A percentile compares a stretch with the other conserved stretches of the same genome.
phyloP scores from a whole-genome alignment of 495 filamentous ascomycete genomes.

The Neurospora africana region DNA sequence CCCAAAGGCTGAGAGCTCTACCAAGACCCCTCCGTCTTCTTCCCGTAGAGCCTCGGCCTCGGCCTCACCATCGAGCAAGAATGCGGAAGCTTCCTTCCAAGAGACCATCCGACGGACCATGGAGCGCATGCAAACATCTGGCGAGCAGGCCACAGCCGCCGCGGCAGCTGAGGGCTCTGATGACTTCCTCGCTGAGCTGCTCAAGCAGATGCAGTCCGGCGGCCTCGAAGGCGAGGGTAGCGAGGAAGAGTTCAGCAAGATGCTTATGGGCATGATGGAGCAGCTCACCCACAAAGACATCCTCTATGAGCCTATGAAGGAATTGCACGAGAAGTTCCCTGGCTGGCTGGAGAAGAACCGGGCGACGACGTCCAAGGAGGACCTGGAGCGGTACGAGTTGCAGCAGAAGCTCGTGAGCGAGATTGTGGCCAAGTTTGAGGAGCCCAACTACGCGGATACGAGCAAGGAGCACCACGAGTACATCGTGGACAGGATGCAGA shows the following conservation, averaged over 20 bases:
- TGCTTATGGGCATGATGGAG: conserved; percentile 96
- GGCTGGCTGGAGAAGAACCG: conserved; percentile 76
- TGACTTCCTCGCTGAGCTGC: conserved; percentile 72
- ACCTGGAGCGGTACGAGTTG: conserved; percentile 67
- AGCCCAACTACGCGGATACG: conserved; percentile 63
- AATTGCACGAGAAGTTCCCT: conserved; percentile 83
- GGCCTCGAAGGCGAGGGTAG: conserved; percentile 49
- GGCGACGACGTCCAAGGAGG: conserved; percentile 49
- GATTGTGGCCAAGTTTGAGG: conserved; percentile 84
- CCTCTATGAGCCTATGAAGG: conserved; percentile 97
- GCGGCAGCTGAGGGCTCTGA: conserved; percentile 59
- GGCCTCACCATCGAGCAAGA: conserved; percentile 6
- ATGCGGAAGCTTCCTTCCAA: conserved; percentile 60
- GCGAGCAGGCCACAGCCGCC: conserved; percentile 69
- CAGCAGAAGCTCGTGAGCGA: conserved; percentile 75
- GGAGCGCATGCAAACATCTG: conserved; percentile 84
- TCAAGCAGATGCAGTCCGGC: conserved; percentile 66
- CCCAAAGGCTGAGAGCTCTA: not conserved
- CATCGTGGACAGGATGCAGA: conserved; percentile 95
- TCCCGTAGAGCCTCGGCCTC: conserved; percentile 1
- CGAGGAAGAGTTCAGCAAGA: conserved; percentile 83
- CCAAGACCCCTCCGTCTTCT: not conserved
- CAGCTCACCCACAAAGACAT: conserved; percentile 97
- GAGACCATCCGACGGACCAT: conserved; percentile 85
- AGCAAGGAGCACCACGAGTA: conserved; percentile 77